Base-by-base conservation (phyloP, 2,329 filamentous ascomycete species). In the Atkinsonella hypoxylon region DNA sequence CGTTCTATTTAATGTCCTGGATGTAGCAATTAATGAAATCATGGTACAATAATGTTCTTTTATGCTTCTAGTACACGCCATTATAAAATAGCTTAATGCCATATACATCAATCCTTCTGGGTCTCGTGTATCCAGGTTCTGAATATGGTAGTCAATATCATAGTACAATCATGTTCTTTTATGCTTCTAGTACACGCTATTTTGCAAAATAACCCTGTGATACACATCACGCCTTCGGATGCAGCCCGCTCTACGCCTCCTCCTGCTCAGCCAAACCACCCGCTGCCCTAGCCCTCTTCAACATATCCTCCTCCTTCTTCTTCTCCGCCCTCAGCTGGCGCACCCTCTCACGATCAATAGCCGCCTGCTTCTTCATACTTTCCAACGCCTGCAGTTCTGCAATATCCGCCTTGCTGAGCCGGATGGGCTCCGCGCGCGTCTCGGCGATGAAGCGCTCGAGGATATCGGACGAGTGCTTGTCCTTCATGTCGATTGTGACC, bases 401-500 rank as follows among this genome's bases (percentile, higher is more conserved):
- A 52, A 72, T 60, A 58, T 90, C 85, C 60, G 82, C 75, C 2
- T 70, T 65, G 1, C 77, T 82, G 2, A 82, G 72, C 53, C 74
- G 60, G 1, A 89, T 63, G 22, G 69, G 62, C 26, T 70, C 65
- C 10, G 83, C 85, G 18, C 77, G 76, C 18, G 83, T 86, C 64
- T 81, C 72, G 52, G 70, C 67, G 39, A 89, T 63, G 49, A 90
- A 73, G 52, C 78, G 73, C 46, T 74, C 67, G 17, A 89, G 68
- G 53, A 90, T 89, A 36, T 79, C 71, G 3, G 73, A 69, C 42
- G 80, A 81, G 53, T 72, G 71, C 58, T 77, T 73, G 59, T 77
- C 65, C 63, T 81, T 82, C 76, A 89, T 85, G 57, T 83, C 74
- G 57, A 84, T 76, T 45, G 71, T 70, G 40, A 79, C 66, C 10